Conservation (phyloP, 768 basidiomycete species). For the Naganishia randhawae region DNA sequence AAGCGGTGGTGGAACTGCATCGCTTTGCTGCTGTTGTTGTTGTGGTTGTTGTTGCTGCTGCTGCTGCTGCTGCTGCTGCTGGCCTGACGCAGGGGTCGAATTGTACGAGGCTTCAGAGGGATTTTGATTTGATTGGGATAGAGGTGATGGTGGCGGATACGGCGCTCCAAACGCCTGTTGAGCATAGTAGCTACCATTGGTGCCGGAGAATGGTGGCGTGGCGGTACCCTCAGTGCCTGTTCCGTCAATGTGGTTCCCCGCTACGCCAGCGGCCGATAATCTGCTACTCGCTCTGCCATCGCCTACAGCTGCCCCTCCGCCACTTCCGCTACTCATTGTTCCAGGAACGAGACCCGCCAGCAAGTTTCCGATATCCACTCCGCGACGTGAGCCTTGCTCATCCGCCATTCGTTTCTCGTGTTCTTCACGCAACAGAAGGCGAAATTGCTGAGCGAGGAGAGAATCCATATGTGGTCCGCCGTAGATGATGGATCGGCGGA, state of each 20-base stretch:
- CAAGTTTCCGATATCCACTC: slow-evolving; percentile 32
- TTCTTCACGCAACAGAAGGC: slow-evolving; percentile 43
- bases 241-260: not conserved
- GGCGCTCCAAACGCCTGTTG: slow-evolving; percentile 5
- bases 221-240: not conserved
- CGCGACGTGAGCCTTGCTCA: slow-evolving; percentile 32
- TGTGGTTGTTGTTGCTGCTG: too few species aligned
- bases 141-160: not conserved
- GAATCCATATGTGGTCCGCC: slow-evolving; percentile 45
- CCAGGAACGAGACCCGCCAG: slow-evolving; percentile 28
- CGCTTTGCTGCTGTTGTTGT: too few species aligned
- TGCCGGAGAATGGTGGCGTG: slow-evolving; percentile 11
- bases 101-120: not conserved
- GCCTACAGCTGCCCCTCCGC: slow-evolving; percentile 11
- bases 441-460: slow-evolving; percentile 44
- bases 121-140: not conserved
- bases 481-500: slow-evolving; percentile 47
- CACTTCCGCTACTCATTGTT: slow-evolving; percentile 13
- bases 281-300: slow-evolving; percentile 5
- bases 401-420: slow-evolving; percentile 46
- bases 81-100: not conserved
- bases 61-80: too few species aligned
- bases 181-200: slow-evolving; percentile 16
- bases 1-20: slow-evolving; percentile 3
- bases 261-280: not conserved